Conservation (phyloP, 1,284 basidiomycete species). For the Vanrija pseudolonga region DNA sequence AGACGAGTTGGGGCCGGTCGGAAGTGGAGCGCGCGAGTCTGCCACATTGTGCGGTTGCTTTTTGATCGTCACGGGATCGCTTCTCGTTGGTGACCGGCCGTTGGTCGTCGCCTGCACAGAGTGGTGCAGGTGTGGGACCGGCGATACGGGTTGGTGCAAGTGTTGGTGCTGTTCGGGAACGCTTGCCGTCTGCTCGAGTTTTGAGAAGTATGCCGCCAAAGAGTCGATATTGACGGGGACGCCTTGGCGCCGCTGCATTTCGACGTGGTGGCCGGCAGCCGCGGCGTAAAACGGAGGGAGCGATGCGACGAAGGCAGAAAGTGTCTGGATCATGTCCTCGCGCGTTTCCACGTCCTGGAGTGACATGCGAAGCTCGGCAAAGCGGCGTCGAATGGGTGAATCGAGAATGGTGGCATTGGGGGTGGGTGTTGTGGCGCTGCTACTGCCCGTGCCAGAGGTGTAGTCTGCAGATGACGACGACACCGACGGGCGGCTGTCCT, state of each 20-base stretch:
- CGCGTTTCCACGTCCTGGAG: slow-evolving; percentile 1
- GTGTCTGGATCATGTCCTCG: not conserved
- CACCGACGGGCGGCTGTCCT: too few species aligned
- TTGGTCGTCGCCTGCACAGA: too few species aligned
- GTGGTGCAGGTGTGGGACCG: not conserved
- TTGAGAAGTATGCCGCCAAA: slow-evolving; percentile 9
- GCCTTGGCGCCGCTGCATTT: not conserved
- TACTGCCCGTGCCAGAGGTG: not conserved
- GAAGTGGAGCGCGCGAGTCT: not conserved
- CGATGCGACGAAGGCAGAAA: slow-evolving; percentile 5
- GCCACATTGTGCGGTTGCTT: too few species aligned
- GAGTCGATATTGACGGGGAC: slow-evolving; percentile 12
- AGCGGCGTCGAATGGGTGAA: not conserved
- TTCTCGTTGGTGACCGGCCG: not conserved
- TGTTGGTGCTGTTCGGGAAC: too few species aligned
- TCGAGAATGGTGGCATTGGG: not conserved
- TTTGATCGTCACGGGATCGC: not conserved
- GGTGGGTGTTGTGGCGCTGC: not conserved
- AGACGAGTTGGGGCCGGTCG: not conserved
- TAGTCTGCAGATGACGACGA: too few species aligned
- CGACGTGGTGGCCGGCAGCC: slow-evolving; percentile 6
- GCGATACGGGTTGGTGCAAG: not conserved
- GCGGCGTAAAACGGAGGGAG: slow-evolving; percentile 10
- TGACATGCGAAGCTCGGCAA: slow-evolving; percentile 2
- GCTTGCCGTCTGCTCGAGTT: slow-evolving; percentile 8